Conservation (phyloP, 345 rosid species). For the Pugionium dolabratum region DNA sequence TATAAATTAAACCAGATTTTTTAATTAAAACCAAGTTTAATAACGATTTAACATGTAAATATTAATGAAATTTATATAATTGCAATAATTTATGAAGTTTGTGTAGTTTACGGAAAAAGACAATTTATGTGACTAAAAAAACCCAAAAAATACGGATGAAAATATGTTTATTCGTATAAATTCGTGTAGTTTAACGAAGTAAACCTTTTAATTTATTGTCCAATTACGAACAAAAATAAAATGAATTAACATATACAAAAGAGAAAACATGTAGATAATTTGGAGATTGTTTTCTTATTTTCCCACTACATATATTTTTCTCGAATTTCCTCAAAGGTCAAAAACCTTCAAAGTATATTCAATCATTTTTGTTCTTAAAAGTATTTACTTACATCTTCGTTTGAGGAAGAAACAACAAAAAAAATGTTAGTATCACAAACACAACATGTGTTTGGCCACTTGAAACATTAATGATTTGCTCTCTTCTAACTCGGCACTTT, state of each 20-base stretch:
- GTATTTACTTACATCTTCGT: constrained; percentile 9
- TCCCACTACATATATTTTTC: not conserved
- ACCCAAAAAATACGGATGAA: no score
- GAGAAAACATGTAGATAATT: not conserved
- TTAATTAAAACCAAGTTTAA: no score
- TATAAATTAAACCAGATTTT: no score
- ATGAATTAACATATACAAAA: not conserved
- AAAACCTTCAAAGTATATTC: not conserved
- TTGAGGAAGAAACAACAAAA: not conserved
- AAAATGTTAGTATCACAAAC: constrained; percentile 19
- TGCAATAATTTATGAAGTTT: no score
- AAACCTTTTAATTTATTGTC: not conserved
- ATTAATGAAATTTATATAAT: no score
- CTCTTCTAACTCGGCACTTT: constrained; percentile 40
- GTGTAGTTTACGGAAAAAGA: no score
- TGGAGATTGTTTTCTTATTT: constrained; percentile 2
- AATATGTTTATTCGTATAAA: no score
- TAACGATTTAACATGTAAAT: no score
- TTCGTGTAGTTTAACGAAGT: no score
- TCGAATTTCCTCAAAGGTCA: not conserved
- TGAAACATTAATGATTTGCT: constrained; percentile 40
- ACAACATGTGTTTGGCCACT: constrained; percentile 42
- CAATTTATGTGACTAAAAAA: no score
- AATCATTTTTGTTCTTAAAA: not conserved
- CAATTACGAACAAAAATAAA: constrained; percentile 16